Conservation (phyloP, 176 grass and related monocot genomes). For the Calamus simplicifolius region DNA sequence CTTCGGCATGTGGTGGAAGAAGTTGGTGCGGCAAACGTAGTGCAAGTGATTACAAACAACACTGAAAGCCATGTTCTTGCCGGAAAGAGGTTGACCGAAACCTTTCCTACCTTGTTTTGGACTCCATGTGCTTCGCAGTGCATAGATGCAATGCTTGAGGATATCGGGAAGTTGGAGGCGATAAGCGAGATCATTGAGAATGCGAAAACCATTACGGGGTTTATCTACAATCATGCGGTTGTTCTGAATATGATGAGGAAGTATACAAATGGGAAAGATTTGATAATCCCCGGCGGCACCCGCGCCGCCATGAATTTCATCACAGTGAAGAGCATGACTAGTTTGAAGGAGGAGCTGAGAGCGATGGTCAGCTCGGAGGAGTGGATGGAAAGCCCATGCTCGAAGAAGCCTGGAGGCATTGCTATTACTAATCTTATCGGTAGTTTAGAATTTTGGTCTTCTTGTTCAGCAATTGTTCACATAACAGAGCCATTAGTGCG, state of each 20-base stretch:
- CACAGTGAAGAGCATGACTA: slow-evolving; percentile 69
- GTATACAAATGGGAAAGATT: slow-evolving; percentile 63
- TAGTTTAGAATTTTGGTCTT: slow-evolving; percentile 59
- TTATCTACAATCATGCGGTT: slow-evolving; percentile 65
- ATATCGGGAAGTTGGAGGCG: slow-evolving; percentile 47
- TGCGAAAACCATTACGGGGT: slow-evolving; percentile 68
- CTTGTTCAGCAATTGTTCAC: slow-evolving; percentile 51
- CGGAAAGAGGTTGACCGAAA: slow-evolving; percentile 50
- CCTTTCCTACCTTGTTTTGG: slow-evolving; percentile 90
- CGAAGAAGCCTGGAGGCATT: slow-evolving; percentile 56
- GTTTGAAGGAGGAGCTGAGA: slow-evolving; percentile 56
- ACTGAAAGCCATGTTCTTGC: slow-evolving; percentile 50
- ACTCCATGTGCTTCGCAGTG: slow-evolving; percentile 59
- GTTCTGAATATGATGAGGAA: slow-evolving; percentile 68
- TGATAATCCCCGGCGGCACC: slow-evolving; percentile 53
- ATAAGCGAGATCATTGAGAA: slow-evolving; percentile 71
- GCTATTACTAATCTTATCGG: slow-evolving; percentile 48
- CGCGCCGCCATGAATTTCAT: slow-evolving; percentile 64
- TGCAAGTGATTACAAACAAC: slow-evolving; percentile 81
- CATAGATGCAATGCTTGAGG: slow-evolving; percentile 85
- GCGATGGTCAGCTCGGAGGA: slow-evolving; percentile 61
- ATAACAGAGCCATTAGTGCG: slow-evolving; percentile 65
- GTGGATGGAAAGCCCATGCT: slow-evolving; percentile 44
- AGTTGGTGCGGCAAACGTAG: slow-evolving; percentile 55
- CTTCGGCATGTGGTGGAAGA: slow-evolving; percentile 70